Evolutionary conservation across 257 asterid species (phyloP), one percentile per base, ranked within the genome.

Genomic region (Nicotiana tomentosiformis): DNA sequence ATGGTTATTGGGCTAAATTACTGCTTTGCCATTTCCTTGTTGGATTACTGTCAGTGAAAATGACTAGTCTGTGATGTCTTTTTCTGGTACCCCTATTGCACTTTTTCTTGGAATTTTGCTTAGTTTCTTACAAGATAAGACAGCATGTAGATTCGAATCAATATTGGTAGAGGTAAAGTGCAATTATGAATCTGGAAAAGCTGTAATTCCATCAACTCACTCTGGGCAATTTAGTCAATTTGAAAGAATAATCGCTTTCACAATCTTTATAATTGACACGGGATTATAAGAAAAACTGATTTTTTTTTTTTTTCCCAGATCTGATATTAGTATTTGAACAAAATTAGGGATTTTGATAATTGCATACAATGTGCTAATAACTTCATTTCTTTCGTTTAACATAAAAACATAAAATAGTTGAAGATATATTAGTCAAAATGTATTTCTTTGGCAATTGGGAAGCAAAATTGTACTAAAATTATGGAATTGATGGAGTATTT

Each of bases 91-190:
- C 82, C 87, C 46, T 62, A 46, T n/a, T 87, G 82, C 81, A 23
- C 33, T 70, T 82, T 43, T 80, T 81, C 66, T 86, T 88, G 92
- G 88, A 84, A 65, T 90, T 84, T 85, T 80, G 84, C 82, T 37
- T 56, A 55, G 57, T 51, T 60, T 51, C 51, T 58, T 62, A 18
- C 84, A 82, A 81, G 86, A 89, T 83, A 84, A 87, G 94, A 92
- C 97, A 89, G 84, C 57, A 46, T 84, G 85, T 84, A 10, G 91
- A 90, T 92, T 84, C 87, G 87, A 85, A 86, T 74, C 62, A 51
- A 76, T 76, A 15, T 49, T 7, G 64, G 80, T 49, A 49, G 14
- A 11, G 80, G 64, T 49, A 51, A 74, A 51, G 90, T 86, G 90
- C 82, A 49, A 76, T 78, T 72, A 58, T 76, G 86, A 43, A 66